Base-by-base conservation (phyloP, 2,329 filamentous ascomycete species). In the Plectosphaerella plurivora region DNA sequence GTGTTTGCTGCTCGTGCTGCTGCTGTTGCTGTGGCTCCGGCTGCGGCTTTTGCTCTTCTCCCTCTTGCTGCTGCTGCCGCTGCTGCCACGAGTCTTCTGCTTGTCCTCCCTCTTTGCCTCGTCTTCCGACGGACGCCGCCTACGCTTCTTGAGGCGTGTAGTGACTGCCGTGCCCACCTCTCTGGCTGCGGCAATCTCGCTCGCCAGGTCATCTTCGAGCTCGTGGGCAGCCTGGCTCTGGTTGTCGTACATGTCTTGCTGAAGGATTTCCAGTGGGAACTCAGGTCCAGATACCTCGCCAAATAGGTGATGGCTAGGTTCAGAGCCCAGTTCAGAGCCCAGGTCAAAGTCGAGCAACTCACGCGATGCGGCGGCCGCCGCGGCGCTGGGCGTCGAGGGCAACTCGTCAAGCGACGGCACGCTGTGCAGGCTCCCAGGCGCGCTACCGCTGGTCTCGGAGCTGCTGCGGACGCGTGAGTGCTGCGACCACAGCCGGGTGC, bases 341-440 rank as follows among this genome's bases (percentile, higher is more conserved):
- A 67, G 56, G 39, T 73, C 68, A 35, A 68, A 59, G 37, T 71
- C 65, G 24, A 76, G 67, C 47, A 83, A 68, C 60, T 81, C 76
- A 35, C 71, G 68, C 49, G 77, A 75, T 3, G 75, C 78, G n/a
- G 79, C 79, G 2, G 70, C 72, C 1, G 79, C 80, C 1, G 81
- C 81, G 1, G 80, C 76, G 33, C 79, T 82, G 5, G 76, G 74
- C 37, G 48, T 50, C 45, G 68, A 70, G 0, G 74, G 68, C 47
- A 79, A 61, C 48, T 74, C 65, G 45, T 75, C 67, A 14, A 68
- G 51, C 41, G 51, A 56, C 35, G 61, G 63, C 51, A 66, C 61
- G 12, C 64, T 55, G 53, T 57, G 59, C 42, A 57, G 50, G 33
- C 57, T 59, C 28, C 48, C 53, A 20, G 42, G 4, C 3, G 28